Evolutionary conservation across 495 filamentous ascomycete genomes (phyloP).

Genomic region (Neurospora cerealis): DNA sequence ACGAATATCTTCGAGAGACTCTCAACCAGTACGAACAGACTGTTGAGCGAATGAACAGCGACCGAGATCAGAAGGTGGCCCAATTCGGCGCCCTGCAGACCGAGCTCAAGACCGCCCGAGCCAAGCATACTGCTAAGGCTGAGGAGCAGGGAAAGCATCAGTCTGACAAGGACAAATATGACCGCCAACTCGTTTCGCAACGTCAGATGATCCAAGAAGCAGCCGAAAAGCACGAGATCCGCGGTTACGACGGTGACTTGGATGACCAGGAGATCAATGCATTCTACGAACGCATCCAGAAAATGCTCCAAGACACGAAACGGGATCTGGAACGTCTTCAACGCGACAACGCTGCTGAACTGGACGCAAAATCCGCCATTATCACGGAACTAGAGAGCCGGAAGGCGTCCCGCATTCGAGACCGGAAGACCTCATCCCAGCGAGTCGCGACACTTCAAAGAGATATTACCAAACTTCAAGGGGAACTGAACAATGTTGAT

Average conservation of each 20-base stretch:
- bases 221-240: slow-evolving; percentile 68
- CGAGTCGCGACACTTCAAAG: slow-evolving; percentile 61
- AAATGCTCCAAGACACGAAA: slow-evolving; percentile 65
- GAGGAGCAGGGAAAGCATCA: slow-evolving; percentile 75
- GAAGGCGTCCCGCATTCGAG: slow-evolving; percentile 56
- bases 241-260: slow-evolving; percentile 71
- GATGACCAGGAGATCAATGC: slow-evolving; percentile 60
- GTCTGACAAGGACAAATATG: slow-evolving; percentile 78
- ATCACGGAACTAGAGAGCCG: slow-evolving; percentile 61
- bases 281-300: slow-evolving; percentile 71
- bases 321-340: slow-evolving; percentile 63
- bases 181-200: slow-evolving; percentile 62
- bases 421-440: slow-evolving; percentile 57
- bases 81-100: slow-evolving; percentile 54
- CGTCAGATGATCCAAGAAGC: slow-evolving; percentile 66
- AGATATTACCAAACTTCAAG: slow-evolving; percentile 51
- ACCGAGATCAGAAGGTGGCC: slow-evolving; percentile 50
- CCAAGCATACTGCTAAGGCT: slow-evolving; percentile 57
- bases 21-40: slow-evolving; percentile 75
- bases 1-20: slow-evolving; percentile 64
- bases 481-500: slow-evolving; percentile 55
- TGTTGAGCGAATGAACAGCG: slow-evolving; percentile 50
- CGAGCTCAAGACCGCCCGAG: slow-evolving; percentile 48
- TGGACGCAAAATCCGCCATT: slow-evolving; percentile 51
- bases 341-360: slow-evolving; percentile 58